Conservation (phyloP, 257 asterid species). For the Prunella vulgaris region DNA sequence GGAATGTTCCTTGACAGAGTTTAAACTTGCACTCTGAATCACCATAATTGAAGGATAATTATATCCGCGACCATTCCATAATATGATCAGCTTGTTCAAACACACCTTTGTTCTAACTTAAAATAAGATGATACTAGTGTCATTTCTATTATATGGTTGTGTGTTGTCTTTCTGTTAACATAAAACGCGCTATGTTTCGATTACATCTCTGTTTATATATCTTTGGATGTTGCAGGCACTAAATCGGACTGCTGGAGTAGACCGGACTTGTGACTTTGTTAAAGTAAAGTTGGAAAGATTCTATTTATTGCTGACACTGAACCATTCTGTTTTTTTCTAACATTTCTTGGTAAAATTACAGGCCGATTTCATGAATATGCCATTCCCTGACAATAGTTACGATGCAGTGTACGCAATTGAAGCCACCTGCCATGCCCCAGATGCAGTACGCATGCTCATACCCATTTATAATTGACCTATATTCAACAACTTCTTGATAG, state of each 20-base stretch:
- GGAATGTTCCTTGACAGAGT: neutral
- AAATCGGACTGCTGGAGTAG: slow-evolving; percentile 71
- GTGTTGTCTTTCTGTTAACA: too few species aligned
- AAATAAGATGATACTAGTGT: too few species aligned
- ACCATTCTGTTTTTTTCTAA: slow-evolving; percentile 14
- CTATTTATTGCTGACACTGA: neutral
- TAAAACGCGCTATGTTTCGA: too few species aligned
- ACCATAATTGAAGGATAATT: neutral
- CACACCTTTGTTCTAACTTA: too few species aligned
- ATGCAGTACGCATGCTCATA: slow-evolving; percentile 50
- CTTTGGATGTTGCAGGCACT: slow-evolving; percentile 42
- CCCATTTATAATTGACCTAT: neutral
- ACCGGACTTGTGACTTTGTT: slow-evolving; percentile 71
- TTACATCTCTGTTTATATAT: neutral
- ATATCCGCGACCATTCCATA: neutral
- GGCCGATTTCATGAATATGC: slow-evolving; percentile 99
- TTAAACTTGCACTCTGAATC: neutral
- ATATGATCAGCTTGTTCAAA: too few species aligned
- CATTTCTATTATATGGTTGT: neutral
- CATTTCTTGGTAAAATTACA: slow-evolving; percentile 29
- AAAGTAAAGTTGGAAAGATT: slow-evolving; percentile 37
- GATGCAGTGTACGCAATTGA: slow-evolving; percentile 98
- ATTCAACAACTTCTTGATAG: neutral
- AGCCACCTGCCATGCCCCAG: slow-evolving; percentile 99
- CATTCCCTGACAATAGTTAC: slow-evolving; percentile 75